phyloP scores from a whole-genome alignment of 225 moss, liverwort and hornwort genomes.

The Polytrichum commune region DNA sequence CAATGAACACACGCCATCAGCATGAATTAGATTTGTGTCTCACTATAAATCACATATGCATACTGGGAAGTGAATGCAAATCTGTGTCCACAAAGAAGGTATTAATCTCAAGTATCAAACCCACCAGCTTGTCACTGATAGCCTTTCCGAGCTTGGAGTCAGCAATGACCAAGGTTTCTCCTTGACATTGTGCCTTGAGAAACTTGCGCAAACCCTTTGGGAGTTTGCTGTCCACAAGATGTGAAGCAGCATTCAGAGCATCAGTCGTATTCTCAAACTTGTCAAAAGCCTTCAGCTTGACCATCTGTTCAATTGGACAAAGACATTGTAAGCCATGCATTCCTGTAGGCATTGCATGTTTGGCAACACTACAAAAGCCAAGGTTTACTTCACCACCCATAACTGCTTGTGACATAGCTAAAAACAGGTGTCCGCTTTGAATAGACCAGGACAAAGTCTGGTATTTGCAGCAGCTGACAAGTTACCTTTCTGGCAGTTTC shows the following conservation, averaged over 20 bases:
- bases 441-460: not conserved
- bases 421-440: too few relatives aligned
- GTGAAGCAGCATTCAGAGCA: conserved; percentile 73
- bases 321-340: not conserved
- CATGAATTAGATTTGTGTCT: too few relatives aligned
- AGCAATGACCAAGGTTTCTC: conserved; percentile 73
- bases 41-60: too few relatives aligned
- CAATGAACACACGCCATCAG: too few relatives aligned
- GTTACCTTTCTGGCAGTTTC: conserved; percentile 67
- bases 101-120: not conserved
- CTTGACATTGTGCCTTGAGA: conserved; percentile 65
- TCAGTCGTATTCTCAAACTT: conserved; percentile 89
- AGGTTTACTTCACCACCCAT: too few relatives aligned
- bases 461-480: not conserved
- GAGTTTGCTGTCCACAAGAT: conserved; percentile 81
- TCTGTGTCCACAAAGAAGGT: too few relatives aligned
- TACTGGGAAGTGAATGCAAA: too few relatives aligned
- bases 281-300: conserved; percentile 81
- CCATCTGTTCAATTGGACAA: conserved; percentile 32
- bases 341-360: not conserved
- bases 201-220: conserved; percentile 84
- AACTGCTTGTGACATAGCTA: too few relatives aligned
- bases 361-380: too few relatives aligned
- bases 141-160: conserved; percentile 87
- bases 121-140: conserved; percentile 71